Base-by-base conservation (phyloP, 768 basidiomycete genomes). In the Phanerodontia chrysosporium region DNA sequence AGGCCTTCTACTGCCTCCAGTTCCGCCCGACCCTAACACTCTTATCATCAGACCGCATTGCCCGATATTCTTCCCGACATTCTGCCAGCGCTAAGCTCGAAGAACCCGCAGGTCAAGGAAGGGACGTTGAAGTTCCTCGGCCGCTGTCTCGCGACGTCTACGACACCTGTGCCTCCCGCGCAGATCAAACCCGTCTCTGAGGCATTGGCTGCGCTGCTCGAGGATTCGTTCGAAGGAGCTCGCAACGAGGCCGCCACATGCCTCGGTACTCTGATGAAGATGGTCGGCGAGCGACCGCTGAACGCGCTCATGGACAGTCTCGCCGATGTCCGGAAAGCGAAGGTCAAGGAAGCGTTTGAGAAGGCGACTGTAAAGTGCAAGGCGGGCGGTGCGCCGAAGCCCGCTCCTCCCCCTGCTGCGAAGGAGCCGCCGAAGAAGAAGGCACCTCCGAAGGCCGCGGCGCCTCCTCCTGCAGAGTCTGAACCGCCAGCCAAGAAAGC, bases 61-160 rank as follows among this genome's bases (percentile, higher is more conserved):
- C 72, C 85, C 27, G 95, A 97, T 60, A 83, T 95, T 45, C 78
- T 92, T 54, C 87, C 92, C 14, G 93, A 98, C 70, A 76, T 96
- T 45, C 78, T 90, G 42, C 79, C 85, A 2, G 82, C 87, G 0
- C 75, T 96, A 18, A 85, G 85, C 63, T 87, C 87, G 57, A 99
- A 98, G 76, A 99, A 98, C 67, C 97, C 97, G 1, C 95, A 97
- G 73, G 91, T 97, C 29, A 96, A 97, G 67, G 93, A 96, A 73
- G 90, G 92, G 6, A 88, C 94, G 0, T 75, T 96, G 64, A 91
- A 91, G 67, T 97, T 96, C 67, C 76, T 98, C 27, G 83, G 81
- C 21, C 83, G 96, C 52, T 90, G 84, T 67, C 82, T 99, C 49
- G 76, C 84, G 1, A 80, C 80, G 1, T 91, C 94, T 1, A 80